Evolutionary conservation across 768 basidiomycete species (phyloP).

Genomic region (Phaeotremella fagi): DNA sequence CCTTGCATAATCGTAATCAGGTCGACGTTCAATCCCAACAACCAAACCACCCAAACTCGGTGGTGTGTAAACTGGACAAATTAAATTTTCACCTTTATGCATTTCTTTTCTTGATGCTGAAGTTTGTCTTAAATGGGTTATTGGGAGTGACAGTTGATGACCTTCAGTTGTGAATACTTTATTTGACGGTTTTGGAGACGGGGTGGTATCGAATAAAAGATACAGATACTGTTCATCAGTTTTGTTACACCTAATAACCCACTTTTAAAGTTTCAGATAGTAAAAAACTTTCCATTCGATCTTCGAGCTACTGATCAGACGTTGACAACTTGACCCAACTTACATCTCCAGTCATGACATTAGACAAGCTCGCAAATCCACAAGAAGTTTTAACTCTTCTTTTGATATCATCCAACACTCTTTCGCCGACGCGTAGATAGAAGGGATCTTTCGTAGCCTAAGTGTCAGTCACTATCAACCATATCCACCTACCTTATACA

Average conservation of each 20-base stretch:
- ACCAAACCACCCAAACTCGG: conserved; percentile 52
- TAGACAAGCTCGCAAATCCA: conserved; percentile 74
- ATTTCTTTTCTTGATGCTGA: conserved; percentile 58
- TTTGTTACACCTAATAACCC: background rate
- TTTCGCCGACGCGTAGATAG: conserved; percentile 86
- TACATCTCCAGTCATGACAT: conserved; percentile 56
- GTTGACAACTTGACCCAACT: conserved; percentile 2
- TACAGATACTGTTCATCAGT: conserved; percentile 68
- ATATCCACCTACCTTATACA: conserved; percentile 58
- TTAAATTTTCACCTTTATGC: conserved; percentile 26
- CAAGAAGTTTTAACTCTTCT: conserved; percentile 74
- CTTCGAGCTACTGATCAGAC: conserved; percentile 59
- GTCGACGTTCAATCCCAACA: conserved; percentile 65
- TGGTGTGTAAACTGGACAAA: conserved; percentile 63
- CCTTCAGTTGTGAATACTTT: conserved; percentile 95
- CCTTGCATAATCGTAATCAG: conserved; percentile 76
- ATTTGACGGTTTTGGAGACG: conserved; percentile 73
- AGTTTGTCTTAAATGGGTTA: conserved; percentile 56
- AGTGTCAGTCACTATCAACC: background rate
- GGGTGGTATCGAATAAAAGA: conserved; percentile 74
- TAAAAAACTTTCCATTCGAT: conserved; percentile 97
- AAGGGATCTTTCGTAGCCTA: conserved; percentile 88
- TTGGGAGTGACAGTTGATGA: conserved; percentile 69
- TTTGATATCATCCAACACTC: conserved; percentile 69
- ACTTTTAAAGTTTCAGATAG: conserved; percentile 90